phyloP scores from a whole-genome alignment of 768 basidiomycete genomes.

The Tulasnella sp. region DNA sequence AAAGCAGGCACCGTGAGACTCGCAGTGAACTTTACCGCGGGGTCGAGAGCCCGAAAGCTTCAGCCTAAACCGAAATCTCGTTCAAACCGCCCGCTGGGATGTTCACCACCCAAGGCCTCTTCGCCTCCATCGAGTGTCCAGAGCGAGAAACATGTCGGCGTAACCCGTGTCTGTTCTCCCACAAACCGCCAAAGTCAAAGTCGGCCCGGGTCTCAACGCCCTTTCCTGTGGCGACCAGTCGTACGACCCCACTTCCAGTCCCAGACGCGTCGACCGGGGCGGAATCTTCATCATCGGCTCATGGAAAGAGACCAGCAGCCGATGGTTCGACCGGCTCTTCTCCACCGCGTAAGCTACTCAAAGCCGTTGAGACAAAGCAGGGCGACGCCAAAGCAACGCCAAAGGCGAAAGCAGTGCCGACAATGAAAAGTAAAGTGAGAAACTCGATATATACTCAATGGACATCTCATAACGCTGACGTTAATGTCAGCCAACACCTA shows the following conservation, averaged over 20 bases:
- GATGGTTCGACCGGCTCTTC: neutral
- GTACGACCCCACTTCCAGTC: neutral
- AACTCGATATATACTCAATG: neutral
- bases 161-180: slow-evolving; percentile 15
- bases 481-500: neutral
- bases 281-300: neutral
- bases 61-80: neutral
- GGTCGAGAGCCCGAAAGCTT: neutral
- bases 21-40: neutral
- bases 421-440: neutral
- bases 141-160: slow-evolving; percentile 6
- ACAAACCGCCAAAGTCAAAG: slow-evolving; percentile 2
- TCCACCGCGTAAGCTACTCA: slow-evolving; percentile 6
- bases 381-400: neutral
- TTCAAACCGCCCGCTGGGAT: neutral
- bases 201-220: neutral
- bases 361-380: neutral
- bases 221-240: neutral
- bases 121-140: slow-evolving; percentile 9
- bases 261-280: neutral
- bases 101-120: slow-evolving; percentile 4
- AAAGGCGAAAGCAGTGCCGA: neutral
- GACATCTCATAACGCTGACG: neutral
- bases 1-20: neutral
- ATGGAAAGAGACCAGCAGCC: neutral